phyloP scores from a whole-genome alignment of 257 asterid species.

The Avicennia marina region DNA sequence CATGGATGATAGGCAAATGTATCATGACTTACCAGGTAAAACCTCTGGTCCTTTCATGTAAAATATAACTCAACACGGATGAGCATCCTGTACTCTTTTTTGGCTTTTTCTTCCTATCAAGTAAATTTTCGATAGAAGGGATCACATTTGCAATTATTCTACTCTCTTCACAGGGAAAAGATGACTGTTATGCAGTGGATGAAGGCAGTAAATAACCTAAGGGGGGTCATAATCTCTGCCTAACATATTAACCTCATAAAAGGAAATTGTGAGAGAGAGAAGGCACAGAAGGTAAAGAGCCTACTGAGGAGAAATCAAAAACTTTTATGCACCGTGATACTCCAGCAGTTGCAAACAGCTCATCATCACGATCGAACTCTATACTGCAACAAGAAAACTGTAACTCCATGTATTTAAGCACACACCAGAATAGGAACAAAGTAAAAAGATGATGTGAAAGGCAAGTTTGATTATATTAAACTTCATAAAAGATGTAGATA shows the following conservation, averaged over 20 bases:
- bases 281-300: constrained; percentile 17
- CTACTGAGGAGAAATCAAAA: constrained; percentile 65
- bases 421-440: constrained; percentile 5
- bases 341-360: constrained; percentile 86
- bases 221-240: not conserved
- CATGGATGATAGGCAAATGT: no score
- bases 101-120: not conserved
- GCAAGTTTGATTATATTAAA: not conserved
- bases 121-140: not conserved
- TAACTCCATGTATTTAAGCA: constrained; percentile 11
- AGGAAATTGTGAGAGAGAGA: constrained; percentile 10
- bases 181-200: not conserved
- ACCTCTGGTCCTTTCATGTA: no score
- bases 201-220: not conserved
- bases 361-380: constrained; percentile 83
- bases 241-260: constrained; percentile 1
- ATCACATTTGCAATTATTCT: not conserved
- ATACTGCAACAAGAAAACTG: constrained; percentile 45
- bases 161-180: no score
- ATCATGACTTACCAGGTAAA: no score
- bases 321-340: constrained; percentile 71
- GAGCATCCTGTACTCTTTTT: not conserved
- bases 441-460: not conserved
- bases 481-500: not conserved
- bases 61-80: not conserved